These are phyloP conservation scores for Helminthosporium solani DNA, from an alignment of 2,329 filamentous ascomycete species.

Conservation along the genomic window DNA sequence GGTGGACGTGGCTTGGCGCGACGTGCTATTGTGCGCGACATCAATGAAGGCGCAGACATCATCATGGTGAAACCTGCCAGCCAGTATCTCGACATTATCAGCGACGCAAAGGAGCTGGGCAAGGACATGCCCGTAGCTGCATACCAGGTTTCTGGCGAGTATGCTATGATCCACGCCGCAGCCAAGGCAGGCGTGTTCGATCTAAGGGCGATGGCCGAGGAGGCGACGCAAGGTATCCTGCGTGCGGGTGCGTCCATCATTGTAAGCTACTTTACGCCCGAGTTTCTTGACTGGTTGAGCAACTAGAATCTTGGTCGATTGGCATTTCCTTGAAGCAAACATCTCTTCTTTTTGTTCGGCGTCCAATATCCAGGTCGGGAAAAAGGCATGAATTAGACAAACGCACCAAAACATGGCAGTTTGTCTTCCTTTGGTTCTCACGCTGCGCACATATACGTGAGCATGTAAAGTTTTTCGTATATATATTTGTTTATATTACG, in stretches of 20 bases:
- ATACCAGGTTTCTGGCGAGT: slow-evolving; percentile 97
- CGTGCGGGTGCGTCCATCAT: slow-evolving; percentile 91
- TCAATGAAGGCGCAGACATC: slow-evolving; percentile 90
- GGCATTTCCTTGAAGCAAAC: not conserved
- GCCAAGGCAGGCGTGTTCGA: slow-evolving; percentile 97
- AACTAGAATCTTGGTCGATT: slow-evolving; percentile 17
- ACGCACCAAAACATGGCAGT: not conserved
- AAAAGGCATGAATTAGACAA: not conserved
- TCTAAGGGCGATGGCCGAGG: slow-evolving; percentile 89
- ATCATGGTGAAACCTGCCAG: slow-evolving; percentile 99
- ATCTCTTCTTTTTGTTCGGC: slow-evolving; percentile 5
- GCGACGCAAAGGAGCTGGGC: slow-evolving; percentile 91
- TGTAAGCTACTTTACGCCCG: slow-evolving; percentile 90
- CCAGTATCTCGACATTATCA: slow-evolving; percentile 96
- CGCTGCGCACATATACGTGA: no score
- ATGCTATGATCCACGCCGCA: slow-evolving; percentile 94
- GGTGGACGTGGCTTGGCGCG: slow-evolving; percentile 89
- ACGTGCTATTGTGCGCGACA: slow-evolving; percentile 85
- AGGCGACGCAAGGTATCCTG: slow-evolving; percentile 89
- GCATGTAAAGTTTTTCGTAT: no score
- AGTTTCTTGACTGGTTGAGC: slow-evolving; percentile 64
- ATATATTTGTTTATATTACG: no score
- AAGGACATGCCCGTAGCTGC: slow-evolving; percentile 90
- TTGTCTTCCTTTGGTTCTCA: no score
- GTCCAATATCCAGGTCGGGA: slow-evolving; percentile 9